Conservation (phyloP, 2,329 filamentous ascomycete species). For the Lachnellula cervina region DNA sequence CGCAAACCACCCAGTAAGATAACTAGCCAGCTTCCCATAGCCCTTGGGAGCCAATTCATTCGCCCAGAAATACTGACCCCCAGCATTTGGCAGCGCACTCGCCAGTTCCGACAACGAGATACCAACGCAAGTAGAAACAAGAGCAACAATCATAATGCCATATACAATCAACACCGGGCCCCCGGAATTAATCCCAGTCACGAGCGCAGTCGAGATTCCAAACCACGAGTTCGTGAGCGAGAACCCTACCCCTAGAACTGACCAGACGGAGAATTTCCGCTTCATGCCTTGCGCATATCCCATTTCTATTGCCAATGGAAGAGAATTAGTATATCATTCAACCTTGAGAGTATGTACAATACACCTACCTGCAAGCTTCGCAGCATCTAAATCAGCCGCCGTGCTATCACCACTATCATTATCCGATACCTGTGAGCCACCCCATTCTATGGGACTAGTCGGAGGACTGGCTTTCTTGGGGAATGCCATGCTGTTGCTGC, state of each 20-base stretch:
- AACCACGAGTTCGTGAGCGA: conserved; percentile 41
- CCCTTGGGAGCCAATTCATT: conserved; percentile 36
- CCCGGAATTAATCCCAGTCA: conserved; percentile 39
- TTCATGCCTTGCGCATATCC: conserved; percentile 33
- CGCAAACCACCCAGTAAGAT: conserved; percentile 43
- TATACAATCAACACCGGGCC: conserved; percentile 38
- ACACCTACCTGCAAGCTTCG: conserved; percentile 5
- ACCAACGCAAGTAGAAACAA: conserved; percentile 38
- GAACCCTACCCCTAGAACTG: conserved; percentile 40
- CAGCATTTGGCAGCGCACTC: conserved; percentile 38
- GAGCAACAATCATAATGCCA: conserved; percentile 37
- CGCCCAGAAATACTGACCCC: conserved; percentile 43
- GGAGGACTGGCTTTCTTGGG: neutral
- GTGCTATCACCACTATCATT: neutral
- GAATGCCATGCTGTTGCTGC: neutral
- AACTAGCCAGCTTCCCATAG: conserved; percentile 36
- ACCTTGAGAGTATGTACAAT: neutral
- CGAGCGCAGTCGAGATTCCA: conserved; percentile 29
- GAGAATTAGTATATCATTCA: neutral
- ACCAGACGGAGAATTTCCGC: conserved; percentile 39
- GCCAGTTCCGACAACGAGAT: conserved; percentile 39
- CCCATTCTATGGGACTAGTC: neutral
- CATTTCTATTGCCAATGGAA: conserved; percentile 4
- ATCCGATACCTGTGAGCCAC: neutral
- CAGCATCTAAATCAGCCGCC: neutral